Percentiles rank a stretch among this genome's conserved stretches.
phyloP scores from a whole-genome alignment of 169 alveolate species.

The Hepatocystis sp. region DNA sequence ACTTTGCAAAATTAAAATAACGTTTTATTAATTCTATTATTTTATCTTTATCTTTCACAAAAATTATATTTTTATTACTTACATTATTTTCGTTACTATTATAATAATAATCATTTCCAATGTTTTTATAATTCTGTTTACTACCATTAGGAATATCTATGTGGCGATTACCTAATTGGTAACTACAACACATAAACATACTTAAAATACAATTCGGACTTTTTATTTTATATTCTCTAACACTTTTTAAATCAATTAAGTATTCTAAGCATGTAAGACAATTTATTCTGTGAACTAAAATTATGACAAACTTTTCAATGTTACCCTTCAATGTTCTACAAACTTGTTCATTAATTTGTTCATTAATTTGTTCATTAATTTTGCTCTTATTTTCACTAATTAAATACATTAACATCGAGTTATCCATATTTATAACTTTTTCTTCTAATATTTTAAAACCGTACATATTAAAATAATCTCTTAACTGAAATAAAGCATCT shows the following conservation, averaged over 20 bases:
- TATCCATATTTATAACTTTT: slow-evolving; percentile 7
- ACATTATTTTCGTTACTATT: slow-evolving; percentile 12
- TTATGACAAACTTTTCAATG: slow-evolving; percentile 11
- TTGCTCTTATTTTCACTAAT: neutral
- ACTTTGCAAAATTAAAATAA: slow-evolving; percentile 42
- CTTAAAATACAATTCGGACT: slow-evolving; percentile 30
- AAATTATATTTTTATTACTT: too few species aligned
- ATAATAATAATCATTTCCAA: too few species aligned
- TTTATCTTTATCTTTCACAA: slow-evolving; percentile 29
- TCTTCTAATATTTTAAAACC: slow-evolving; percentile 67
- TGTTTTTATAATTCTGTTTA: too few species aligned
- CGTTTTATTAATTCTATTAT: slow-evolving; percentile 18
- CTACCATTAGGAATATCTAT: too few species aligned
- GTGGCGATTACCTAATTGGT: too few species aligned
- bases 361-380: neutral
- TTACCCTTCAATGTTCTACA: too few species aligned
- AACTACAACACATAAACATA: too few species aligned
- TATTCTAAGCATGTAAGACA: slow-evolving; percentile 46
- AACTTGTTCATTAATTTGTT: too few species aligned
- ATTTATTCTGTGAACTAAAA: slow-evolving; percentile 33
- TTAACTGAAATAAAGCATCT: slow-evolving; percentile 15
- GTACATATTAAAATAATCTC: slow-evolving; percentile 25
- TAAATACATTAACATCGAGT: neutral
- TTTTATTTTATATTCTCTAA: slow-evolving; percentile 14
- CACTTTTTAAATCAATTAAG: slow-evolving; percentile 26